Percentiles rank a stretch among this genome's conserved stretches.
These are phyloP conservation scores for Ophiostoma quercus DNA, from an alignment of 2,329 filamentous ascomycete genomes.

Conservation along the genomic window DNA sequence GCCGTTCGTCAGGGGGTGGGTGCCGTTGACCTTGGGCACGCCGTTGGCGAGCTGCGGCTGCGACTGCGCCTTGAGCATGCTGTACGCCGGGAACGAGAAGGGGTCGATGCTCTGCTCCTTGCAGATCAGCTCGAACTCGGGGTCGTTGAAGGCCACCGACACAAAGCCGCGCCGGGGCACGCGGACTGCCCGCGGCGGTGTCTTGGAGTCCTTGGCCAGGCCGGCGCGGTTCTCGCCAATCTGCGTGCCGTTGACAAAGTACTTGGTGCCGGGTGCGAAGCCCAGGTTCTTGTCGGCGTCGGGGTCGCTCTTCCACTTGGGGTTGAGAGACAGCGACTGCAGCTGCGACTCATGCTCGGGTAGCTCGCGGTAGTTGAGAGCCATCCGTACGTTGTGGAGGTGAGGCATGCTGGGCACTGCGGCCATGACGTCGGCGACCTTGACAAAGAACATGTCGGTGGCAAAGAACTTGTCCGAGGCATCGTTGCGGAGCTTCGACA, in stretches of 20 bases:
- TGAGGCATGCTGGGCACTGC: constrained; percentile 55
- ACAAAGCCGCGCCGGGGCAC: constrained; percentile 52
- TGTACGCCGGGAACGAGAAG: constrained; percentile 40
- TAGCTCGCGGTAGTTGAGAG: constrained; percentile 56
- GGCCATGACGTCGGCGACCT: constrained; percentile 58
- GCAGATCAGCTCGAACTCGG: constrained; percentile 52
- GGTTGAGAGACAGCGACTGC: constrained; percentile 38
- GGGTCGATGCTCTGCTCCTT: constrained; percentile 54
- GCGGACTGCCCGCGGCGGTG: constrained; percentile 50
- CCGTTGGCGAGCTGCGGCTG: constrained; percentile 44
- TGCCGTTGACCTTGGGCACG: constrained; percentile 27
- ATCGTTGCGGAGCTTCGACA: constrained; percentile 45
- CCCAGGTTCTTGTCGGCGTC: constrained; percentile 47
- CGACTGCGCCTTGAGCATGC: constrained; percentile 40
- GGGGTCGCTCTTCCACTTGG: constrained; percentile 58
- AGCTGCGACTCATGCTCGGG: constrained; percentile 47
- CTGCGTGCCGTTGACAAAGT: constrained; percentile 53
- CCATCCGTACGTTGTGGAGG: constrained; percentile 50
- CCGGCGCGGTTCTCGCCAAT: constrained; percentile 49
- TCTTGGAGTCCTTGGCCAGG: constrained; percentile 45
- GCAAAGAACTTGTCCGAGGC: constrained; percentile 51
- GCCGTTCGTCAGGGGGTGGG: neutral
- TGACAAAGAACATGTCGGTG: constrained; percentile 62
- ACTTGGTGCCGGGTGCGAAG: constrained; percentile 54
- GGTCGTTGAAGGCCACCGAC: constrained; percentile 50